These are phyloP conservation scores for Botryotinia globosa DNA, from an alignment of 2,329 filamentous ascomycete genomes.

Conservation along the genomic window DNA sequence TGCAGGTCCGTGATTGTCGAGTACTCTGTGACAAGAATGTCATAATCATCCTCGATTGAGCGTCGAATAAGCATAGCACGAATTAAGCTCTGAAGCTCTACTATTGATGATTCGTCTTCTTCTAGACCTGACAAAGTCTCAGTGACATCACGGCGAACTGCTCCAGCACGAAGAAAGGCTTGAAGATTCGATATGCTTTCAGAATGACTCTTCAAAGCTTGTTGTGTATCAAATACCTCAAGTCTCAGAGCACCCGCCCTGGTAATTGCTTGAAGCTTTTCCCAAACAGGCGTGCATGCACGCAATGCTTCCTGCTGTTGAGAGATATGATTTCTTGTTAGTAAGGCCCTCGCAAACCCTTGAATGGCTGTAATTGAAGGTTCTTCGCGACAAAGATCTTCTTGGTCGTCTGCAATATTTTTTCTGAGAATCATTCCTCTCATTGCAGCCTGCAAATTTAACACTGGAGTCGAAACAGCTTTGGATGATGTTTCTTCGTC, in stretches of 20 bases:
- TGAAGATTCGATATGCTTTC: constrained; percentile 37
- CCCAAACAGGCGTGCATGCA: constrained; percentile 50
- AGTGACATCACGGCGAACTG: constrained; percentile 51
- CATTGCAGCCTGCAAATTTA: constrained; percentile 43
- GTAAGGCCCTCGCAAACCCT: constrained; percentile 59
- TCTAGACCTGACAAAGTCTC: constrained; percentile 49
- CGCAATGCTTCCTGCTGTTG: constrained; percentile 51
- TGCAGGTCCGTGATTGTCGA: constrained; percentile 62
- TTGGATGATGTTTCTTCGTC: constrained; percentile 5
- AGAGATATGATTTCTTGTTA: constrained; percentile 54
- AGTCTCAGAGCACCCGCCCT: constrained; percentile 49
- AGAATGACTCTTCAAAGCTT: constrained; percentile 53
- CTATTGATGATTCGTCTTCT: constrained; percentile 46
- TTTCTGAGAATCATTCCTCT: constrained; percentile 50
- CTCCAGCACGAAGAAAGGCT: constrained; percentile 48
- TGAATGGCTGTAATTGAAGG: constrained; percentile 57
- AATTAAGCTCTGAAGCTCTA: constrained; percentile 56
- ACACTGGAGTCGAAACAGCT: constrained; percentile 50
- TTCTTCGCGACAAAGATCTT: constrained; percentile 51
- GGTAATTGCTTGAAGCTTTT: constrained; percentile 44
- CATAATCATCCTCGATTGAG: constrained; percentile 48
- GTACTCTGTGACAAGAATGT: constrained; percentile 57
- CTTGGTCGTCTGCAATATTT: constrained; percentile 52
- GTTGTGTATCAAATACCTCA: constrained; percentile 45
- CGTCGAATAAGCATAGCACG: constrained; percentile 61